These are phyloP conservation scores for Obba rivulosa DNA, from an alignment of 768 basidiomycete genomes.

Conservation along the genomic window DNA sequence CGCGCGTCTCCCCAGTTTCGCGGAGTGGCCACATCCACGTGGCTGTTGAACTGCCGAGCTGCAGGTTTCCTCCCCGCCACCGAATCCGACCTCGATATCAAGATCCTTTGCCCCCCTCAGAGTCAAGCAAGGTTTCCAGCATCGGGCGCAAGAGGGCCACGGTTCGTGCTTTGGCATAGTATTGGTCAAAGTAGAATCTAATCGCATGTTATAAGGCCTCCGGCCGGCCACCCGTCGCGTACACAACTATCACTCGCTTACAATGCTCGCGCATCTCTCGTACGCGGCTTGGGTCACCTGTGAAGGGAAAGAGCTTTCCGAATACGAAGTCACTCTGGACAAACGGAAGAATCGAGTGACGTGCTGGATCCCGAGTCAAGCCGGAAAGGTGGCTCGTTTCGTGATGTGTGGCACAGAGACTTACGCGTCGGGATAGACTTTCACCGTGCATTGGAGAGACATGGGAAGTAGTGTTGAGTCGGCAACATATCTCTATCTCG, in stretches of 20 bases:
- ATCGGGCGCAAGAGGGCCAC: not conserved
- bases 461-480: constrained; percentile 47
- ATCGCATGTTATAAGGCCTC: constrained; percentile 1
- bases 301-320: constrained; percentile 42
- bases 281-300: constrained; percentile 69
- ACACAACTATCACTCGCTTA: not conserved
- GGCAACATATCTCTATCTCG: constrained; percentile 58
- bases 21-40: not conserved
- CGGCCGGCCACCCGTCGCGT: not conserved
- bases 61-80: not conserved
- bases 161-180: constrained; percentile 1
- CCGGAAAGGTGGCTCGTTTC: constrained; percentile 41
- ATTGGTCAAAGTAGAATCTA: not conserved
- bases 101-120: not conserved
- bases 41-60: not conserved
- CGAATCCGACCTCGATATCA: not conserved
- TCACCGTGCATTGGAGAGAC: constrained; percentile 63
- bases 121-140: not conserved
- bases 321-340: constrained; percentile 53
- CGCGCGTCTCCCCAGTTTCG: not conserved
- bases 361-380: constrained; percentile 65
- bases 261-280: constrained; percentile 42
- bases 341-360: constrained; percentile 39
- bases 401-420: no score
- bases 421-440: constrained; percentile 32